Base-by-base conservation (phyloP, 805 yeast genomes). In the Starmera amethionina region DNA sequence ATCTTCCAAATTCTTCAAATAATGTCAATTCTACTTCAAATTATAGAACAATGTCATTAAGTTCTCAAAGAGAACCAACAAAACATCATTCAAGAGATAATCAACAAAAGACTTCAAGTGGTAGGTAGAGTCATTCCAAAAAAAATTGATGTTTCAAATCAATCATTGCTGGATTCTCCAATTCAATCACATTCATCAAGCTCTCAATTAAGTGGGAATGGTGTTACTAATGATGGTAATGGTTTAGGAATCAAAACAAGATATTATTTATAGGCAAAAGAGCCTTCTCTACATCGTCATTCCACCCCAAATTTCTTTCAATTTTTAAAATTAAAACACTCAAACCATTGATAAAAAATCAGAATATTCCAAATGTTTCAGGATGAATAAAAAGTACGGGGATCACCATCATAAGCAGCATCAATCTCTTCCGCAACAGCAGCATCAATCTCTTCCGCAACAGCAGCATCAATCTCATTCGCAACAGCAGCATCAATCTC, bases 71-170 rank as follows among this genome's bases (percentile, higher is more conserved):
- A 8, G 27, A 22, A 22, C 30, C 40, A 6, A 30, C 46, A 15
- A 63, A 63, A 38, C 64, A 62, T 44, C 65, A 64, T 42, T 46
- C 60, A 7, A 50, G 51, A 25, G 50, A 45, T 12, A 40, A 45
- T 22, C 63, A 62, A 33, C 64, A 63, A 38, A 59, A 62, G 33
- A 63, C 72, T 2, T 49, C 63, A 19, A 64, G 67, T 38, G 72
- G 74, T 3, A n/a, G n/a, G n/a, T n/a, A 55, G 76, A 37, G 60
- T 67, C 12, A 62, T 64, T 35, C 72, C 76, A 4, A 76, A 70
- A 46, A 71, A 67, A 46, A 55, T 58, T 32, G 74, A 71, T 19
- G 54, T 67, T 8, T 22, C 27, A 47, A 10, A 25, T 38, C 11
- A 55, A 46, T 15, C 41, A 42, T 35, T 41, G 4, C 5, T 22